Evolutionary conservation across 83 land plant genomes (phyloP), one percentile per base, ranked within the genome.

Genomic region (Picea mariana): DNA sequence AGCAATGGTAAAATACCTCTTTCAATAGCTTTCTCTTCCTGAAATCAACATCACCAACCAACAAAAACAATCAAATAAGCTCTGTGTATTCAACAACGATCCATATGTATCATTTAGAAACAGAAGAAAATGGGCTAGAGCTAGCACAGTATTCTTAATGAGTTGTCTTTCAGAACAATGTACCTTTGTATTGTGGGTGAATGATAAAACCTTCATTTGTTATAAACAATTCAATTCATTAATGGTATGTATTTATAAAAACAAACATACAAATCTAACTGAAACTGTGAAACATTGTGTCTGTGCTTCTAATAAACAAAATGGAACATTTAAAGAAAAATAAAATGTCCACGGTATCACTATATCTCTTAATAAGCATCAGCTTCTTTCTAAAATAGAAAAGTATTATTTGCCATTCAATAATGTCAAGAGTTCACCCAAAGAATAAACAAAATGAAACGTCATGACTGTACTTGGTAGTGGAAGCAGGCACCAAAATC

Each of bases 401-500:
- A 64, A 12, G 16, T 49, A 23, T n/a, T 18, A 81, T 80, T 31
- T 44, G 21, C 49, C 42, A 34, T 16, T 52, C 27, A 7, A 82
- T 55, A 52, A 80, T 44, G 24, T 47, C 26, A 47, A 63, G 31
- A 62, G 27, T 24, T n/a, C 34, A 75, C 11, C 52, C 59, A 71
- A 47, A 80, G 26, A 26, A 15, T 49, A 81, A 80, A 38, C 27
- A 72, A 38, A 27, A 77, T 55, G 34, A 60, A 83, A 40, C 15
- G 15, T 24, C 23, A 5, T 59, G 40, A 17, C 42, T 24, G 80
- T 80, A 90, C 95, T 79, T 90, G 95, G 78, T 92, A 92, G 79
- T 94, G 97, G 67, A 94, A 94, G 85, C 97, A 94, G 5, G 97
- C 93, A 27, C 93, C 95, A 87, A 91, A 94, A 69, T 94, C 97